These are phyloP conservation scores for Lyophyllum semitale DNA, from an alignment of 768 basidiomycete genomes.

Conservation along the genomic window DNA sequence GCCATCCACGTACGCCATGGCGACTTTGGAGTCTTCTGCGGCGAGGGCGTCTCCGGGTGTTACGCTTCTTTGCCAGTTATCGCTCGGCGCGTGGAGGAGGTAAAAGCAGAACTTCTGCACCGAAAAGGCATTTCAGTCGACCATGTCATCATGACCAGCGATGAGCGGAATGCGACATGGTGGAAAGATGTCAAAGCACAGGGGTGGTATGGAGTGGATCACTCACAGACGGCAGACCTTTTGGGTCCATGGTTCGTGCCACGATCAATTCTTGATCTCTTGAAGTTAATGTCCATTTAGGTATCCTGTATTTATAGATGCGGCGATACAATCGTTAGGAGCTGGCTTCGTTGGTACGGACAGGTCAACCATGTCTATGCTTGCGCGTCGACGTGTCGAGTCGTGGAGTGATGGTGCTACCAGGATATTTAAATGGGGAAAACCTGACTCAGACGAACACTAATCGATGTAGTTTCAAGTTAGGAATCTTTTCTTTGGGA, in stretches of 20 bases:
- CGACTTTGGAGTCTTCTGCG: slow-evolving; percentile 54
- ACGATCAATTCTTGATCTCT: neutral
- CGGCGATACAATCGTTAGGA: slow-evolving; percentile 67
- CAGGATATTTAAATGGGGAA: slow-evolving; percentile 61
- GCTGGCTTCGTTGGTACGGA: slow-evolving; percentile 74
- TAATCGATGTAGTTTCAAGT: slow-evolving; percentile 17
- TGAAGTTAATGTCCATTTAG: slow-evolving; percentile 30
- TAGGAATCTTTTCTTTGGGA: slow-evolving; percentile 5
- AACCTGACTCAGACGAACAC: slow-evolving; percentile 57
- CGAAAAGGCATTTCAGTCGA: slow-evolving; percentile 47
- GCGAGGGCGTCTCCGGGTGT: slow-evolving; percentile 44
- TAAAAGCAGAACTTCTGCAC: slow-evolving; percentile 47
- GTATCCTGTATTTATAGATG: slow-evolving; percentile 76
- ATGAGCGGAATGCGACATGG: slow-evolving; percentile 59
- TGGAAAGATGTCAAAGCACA: slow-evolving; percentile 50
- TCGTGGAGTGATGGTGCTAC: slow-evolving; percentile 63
- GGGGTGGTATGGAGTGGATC: slow-evolving; percentile 58
- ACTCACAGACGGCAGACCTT: slow-evolving; percentile 44
- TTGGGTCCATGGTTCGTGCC: slow-evolving; percentile 51
- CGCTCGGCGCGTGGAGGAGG: slow-evolving; percentile 56
- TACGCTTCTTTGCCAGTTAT: slow-evolving; percentile 57
- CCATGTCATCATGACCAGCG: slow-evolving; percentile 65
- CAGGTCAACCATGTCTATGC: slow-evolving; percentile 67
- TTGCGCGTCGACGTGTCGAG: slow-evolving; percentile 66
- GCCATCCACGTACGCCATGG: slow-evolving; percentile 57